phyloP scores from a whole-genome alignment of 106 monocot genomes.

The Platanthera zijinensis region DNA sequence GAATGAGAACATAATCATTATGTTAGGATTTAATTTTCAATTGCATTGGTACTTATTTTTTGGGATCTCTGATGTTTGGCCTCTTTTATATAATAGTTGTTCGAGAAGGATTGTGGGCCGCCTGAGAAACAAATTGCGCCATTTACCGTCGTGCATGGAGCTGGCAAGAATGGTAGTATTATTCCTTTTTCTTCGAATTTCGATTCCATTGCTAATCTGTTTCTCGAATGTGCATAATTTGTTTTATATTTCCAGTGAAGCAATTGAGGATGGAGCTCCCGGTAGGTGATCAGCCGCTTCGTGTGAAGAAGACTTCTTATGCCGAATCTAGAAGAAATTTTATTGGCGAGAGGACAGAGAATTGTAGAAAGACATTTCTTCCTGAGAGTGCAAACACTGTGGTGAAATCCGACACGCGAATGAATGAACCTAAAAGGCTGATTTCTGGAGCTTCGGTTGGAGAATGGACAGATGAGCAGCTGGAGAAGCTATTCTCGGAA shows the following conservation, averaged over 20 bases:
- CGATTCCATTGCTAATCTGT: background rate
- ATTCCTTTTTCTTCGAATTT: background rate
- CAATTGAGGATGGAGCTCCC: conserved; percentile 2
- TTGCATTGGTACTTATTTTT: background rate
- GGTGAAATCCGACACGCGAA: background rate
- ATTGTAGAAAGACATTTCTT: background rate
- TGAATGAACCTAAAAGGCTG: background rate
- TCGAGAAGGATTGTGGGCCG: conserved; percentile 41
- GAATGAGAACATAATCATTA: background rate
- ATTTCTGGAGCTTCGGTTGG: conserved; percentile 30
- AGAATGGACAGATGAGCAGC: conserved; percentile 73
- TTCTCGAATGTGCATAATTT: background rate
- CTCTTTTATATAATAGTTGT: conserved; percentile 24
- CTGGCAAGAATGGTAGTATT: conserved; percentile 1
- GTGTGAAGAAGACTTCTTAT: background rate
- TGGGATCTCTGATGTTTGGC: background rate
- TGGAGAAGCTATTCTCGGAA: conserved; percentile 52
- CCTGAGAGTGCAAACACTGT: background rate
- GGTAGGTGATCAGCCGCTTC: background rate
- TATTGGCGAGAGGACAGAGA: background rate
- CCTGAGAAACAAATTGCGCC: conserved; percentile 19
- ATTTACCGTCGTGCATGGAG: conserved; percentile 1
- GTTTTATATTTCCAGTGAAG: conserved; percentile 14
- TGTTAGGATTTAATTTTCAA: background rate
- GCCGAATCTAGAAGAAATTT: conserved; percentile 1